Base-by-base conservation (phyloP, 768 basidiomycete genomes). In the Agaricus subrufescens region DNA sequence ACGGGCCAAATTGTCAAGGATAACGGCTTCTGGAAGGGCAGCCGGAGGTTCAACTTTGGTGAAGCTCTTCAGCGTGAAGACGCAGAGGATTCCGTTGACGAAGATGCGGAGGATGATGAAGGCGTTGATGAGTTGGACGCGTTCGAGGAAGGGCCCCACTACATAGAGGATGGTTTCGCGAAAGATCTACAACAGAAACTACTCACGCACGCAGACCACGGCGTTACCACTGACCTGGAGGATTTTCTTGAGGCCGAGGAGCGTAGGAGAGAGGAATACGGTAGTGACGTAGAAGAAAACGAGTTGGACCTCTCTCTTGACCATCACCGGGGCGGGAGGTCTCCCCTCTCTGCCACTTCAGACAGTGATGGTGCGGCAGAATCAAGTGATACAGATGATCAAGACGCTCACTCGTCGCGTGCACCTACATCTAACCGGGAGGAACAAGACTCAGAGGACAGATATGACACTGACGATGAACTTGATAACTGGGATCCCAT, bases 211-310 rank as follows among this genome's bases (percentile, higher is more conserved):
- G 44, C 8, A 39, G 23, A 26, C 26, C 67, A 0, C 72, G 72
- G 23, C 9, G 84, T 87, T 61, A 82, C 82, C 10, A 77, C 82
- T 46, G 87, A 88, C 63, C 72, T 91, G 48, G 70, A 69, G 48
- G 83, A 84, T 27, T 91, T 91, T 53, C 58, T 90, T 63, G 81
- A 85, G 55, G 84, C 82, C 1, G 89, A 91, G 65, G 70, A 65
- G 62, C 68, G 61, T 59, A 73, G 82, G 49, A 80, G 73, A 62
- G 81, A 78, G 54, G 52, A 75, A 50, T 77, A 69, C 57, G 81
- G 81, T 1, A 73, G 72, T 27, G 75, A 76, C 31, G 73, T 75
- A 1, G 80, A 80, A 27, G 75, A 72, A 6, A 75, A 71, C 6
- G 59, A 62, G 9, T 51, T 58, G 40, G 66, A 64, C 25, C 44